These are phyloP conservation scores for Sporothrix phasma DNA, from an alignment of 2,329 filamentous ascomycete species.

Conservation along the genomic window DNA sequence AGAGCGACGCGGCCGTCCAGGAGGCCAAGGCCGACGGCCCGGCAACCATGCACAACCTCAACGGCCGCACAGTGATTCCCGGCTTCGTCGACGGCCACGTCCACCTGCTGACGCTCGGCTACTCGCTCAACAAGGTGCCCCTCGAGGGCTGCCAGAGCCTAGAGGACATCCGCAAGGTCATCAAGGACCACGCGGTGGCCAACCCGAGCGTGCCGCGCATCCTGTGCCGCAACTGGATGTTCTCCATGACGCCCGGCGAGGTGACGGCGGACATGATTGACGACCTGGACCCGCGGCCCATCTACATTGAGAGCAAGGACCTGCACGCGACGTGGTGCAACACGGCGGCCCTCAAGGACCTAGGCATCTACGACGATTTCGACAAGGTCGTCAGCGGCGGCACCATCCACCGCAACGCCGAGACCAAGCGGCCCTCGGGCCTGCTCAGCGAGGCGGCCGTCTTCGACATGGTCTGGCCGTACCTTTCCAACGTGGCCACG, in stretches of 20 bases:
- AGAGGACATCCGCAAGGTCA: slow-evolving; percentile 37
- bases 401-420: slow-evolving; percentile 37
- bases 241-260: slow-evolving; percentile 41
- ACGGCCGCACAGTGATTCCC: slow-evolving; percentile 36
- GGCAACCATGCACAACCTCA: slow-evolving; percentile 26
- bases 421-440: slow-evolving; percentile 37
- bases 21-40: slow-evolving; percentile 21
- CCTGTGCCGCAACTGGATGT: slow-evolving; percentile 46
- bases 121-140: slow-evolving; percentile 41
- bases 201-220: slow-evolving; percentile 39
- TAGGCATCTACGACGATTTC: slow-evolving; percentile 33
- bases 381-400: slow-evolving; percentile 38
- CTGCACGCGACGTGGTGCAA: slow-evolving; percentile 48
- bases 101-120: slow-evolving; percentile 46
- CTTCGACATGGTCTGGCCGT: slow-evolving; percentile 44
- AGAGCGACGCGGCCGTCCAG: slow-evolving; percentile 25
- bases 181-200: slow-evolving; percentile 34
- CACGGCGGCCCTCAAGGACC: slow-evolving; percentile 39
- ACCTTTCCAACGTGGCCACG: slow-evolving; percentile 37
- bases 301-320: slow-evolving; percentile 48
- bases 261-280: slow-evolving; percentile 42
- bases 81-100: slow-evolving; percentile 50
- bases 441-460: slow-evolving; percentile 46
- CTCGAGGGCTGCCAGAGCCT: slow-evolving; percentile 38
- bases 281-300: slow-evolving; percentile 37